Percentiles rank a stretch among this genome's conserved stretches.
Evolutionary conservation across 2,329 filamentous ascomycete genomes (phyloP).

Genomic region (Colletotrichum orbiculare): DNA sequence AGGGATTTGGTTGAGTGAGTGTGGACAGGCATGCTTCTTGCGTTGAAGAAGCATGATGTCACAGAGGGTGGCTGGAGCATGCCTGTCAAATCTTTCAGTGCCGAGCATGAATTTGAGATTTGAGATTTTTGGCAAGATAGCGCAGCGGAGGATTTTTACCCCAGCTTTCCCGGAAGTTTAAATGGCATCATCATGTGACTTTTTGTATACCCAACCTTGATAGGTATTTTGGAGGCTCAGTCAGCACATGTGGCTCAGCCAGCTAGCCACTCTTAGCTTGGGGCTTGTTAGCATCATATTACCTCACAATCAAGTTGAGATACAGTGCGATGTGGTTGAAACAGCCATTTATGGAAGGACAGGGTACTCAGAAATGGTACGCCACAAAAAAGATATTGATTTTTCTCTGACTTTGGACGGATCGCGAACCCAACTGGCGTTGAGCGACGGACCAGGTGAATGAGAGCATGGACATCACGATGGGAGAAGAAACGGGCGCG

Average conservation of each 20-base stretch:
- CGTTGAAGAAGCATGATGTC: conserved; percentile 24
- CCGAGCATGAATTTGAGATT: conserved; percentile 27
- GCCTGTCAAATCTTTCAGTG: conserved; percentile 9
- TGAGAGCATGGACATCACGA: background rate
- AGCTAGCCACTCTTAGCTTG: too few relatives aligned
- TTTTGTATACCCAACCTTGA: background rate
- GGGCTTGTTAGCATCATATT: too few relatives aligned
- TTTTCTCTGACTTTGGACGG: too few relatives aligned
- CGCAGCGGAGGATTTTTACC: conserved; percentile 5
- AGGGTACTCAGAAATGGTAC: too few relatives aligned
- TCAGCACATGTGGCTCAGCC: too few relatives aligned
- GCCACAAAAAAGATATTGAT: too few relatives aligned
- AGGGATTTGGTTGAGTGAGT: background rate
- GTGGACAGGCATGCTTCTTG: conserved; percentile 14
- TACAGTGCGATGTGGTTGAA: too few relatives aligned
- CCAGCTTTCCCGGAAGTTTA: conserved; percentile 11
- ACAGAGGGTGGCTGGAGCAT: conserved; percentile 23
- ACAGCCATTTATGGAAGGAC: too few relatives aligned
- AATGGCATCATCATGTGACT: conserved; percentile 22
- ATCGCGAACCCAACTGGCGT: too few relatives aligned
- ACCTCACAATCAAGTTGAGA: too few relatives aligned
- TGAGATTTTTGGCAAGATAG: background rate
- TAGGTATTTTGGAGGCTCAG: too few relatives aligned
- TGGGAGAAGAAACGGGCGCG: background rate
- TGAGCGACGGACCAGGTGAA: too few relatives aligned